Evolutionary conservation across 768 basidiomycete genomes (phyloP).

Genomic region (Rickenella mellea): DNA sequence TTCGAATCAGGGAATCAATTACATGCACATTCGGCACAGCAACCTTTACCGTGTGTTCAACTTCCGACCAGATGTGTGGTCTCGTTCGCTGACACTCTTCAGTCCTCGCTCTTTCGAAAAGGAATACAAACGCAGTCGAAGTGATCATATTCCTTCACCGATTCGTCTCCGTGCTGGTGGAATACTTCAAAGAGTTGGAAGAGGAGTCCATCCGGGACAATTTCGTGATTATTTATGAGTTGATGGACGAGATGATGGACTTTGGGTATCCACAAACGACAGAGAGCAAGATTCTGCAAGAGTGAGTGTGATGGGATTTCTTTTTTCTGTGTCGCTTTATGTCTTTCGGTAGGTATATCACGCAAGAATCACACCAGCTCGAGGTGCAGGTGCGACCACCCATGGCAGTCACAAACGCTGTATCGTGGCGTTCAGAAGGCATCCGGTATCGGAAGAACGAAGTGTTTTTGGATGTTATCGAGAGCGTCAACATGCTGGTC

Average conservation of each 20-base stretch:
- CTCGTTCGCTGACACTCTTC: conserved; percentile 2
- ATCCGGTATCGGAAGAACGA: conserved; percentile 98
- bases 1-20: conserved; percentile 91
- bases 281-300: conserved; percentile 97
- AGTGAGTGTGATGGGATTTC: conserved; percentile 38
- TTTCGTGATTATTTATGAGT: conserved; percentile 98
- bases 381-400: conserved; percentile 90
- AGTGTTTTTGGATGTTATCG: conserved; percentile 96
- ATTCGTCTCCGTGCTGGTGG: conserved; percentile 83
- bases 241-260: conserved; percentile 99
- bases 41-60: conserved; percentile 82
- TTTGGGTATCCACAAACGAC: conserved; percentile 99
- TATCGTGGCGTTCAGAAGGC: conserved; percentile 96
- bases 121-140: conserved; percentile 92
- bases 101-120: conserved; percentile 95
- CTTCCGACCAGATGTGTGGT: not conserved
- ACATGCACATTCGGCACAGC: conserved; percentile 97
- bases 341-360: conserved; percentile 66
- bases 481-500: conserved; percentile 92
- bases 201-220: conserved; percentile 99
- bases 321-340: not conserved
- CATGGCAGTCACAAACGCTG: conserved; percentile 96
- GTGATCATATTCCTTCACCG: conserved; percentile 95
- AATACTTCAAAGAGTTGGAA: conserved; percentile 99
- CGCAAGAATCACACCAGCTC: conserved; percentile 95